Conservation (phyloP, 805 yeast genomes). For the Starmerella vitae region DNA sequence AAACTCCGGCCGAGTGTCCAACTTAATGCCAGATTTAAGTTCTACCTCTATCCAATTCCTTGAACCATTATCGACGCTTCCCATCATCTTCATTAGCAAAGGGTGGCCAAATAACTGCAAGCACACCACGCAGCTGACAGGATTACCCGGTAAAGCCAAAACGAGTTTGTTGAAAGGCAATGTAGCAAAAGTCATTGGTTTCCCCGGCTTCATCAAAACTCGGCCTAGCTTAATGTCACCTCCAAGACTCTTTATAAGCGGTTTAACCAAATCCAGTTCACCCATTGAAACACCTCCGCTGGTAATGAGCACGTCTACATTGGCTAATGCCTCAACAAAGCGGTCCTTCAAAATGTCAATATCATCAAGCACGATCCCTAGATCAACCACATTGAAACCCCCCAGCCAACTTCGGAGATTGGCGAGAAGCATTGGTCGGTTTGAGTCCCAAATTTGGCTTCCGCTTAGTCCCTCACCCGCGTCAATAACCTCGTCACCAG, state of each 20-base stretch:
- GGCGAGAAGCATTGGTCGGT: conserved; percentile 36
- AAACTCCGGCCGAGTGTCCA: conserved; percentile 42
- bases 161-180: conserved; percentile 27
- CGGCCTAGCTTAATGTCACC: conserved; percentile 42
- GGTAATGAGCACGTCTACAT: conserved; percentile 35
- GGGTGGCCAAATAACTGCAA: conserved; percentile 34
- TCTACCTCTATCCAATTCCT: conserved; percentile 29
- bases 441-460: conserved; percentile 40
- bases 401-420: conserved; percentile 28
- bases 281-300: conserved; percentile 53
- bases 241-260: conserved; percentile 33
- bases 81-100: conserved; percentile 32
- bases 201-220: conserved; percentile 48
- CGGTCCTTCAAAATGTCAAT: conserved; percentile 22
- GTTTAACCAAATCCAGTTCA: conserved; percentile 39
- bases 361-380: conserved; percentile 39
- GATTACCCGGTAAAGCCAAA: conserved; percentile 45
- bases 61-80: conserved; percentile 25
- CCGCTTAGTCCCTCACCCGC: conserved; percentile 22
- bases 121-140: conserved; percentile 42
- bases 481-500: conserved; percentile 40
- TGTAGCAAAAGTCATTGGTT: conserved; percentile 46
- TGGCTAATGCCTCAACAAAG: conserved; percentile 24
- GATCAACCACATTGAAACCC: conserved; percentile 30
- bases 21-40: conserved; percentile 25